Evolutionary conservation across 2,329 filamentous ascomycete genomes (phyloP), one percentile per base, ranked within the genome.

Genomic region (Nigrospora oryzae): DNA sequence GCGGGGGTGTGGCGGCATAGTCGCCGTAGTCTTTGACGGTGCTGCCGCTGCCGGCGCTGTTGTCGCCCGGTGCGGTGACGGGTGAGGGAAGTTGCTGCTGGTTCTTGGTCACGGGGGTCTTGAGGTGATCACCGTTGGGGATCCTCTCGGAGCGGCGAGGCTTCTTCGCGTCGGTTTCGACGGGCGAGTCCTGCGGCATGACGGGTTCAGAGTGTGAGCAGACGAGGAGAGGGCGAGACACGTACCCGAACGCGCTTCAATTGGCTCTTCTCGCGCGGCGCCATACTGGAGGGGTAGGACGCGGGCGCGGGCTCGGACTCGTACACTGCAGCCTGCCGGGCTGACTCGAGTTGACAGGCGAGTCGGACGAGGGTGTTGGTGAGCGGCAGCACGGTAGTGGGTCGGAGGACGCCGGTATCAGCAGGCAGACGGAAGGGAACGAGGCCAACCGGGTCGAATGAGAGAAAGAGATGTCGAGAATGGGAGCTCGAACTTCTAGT

Each of bases 221-320:
- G 41, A 41, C 36, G 30, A 16, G 44, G 13, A 39, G 32, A 53
- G 48, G 17, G 42, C 44, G 47, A 54, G 63, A 50, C 48, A 71
- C 78, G 62, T 73, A 93, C 88, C 65, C 84, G 78, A 55, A 72
- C 79, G 61, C 89, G 83, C 74, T 95, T 95, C 70, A 93, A 80
- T 69, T 86, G 84, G 71, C 84, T 89, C 71, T 87, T 87, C 67
- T 93, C 85, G 53, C 73, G 69, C 65, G 81, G 73, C 65, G 79
- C 68, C 79, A 81, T 81, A 52, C 23, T 38, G 31, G n/a, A 17
- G 17, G 41, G 35, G 11, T 36, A 33, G 19, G 34, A n/a, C 40
- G 23, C 15, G 12, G 28, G 23, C 32, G 28, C 3, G 19, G 17
- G 19, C 13, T 11, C 14, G 31, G 32, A 42, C 14, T 36, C 17